These are phyloP conservation scores for Mucuna pruriens DNA, from an alignment of 306 rosid species.

Conservation along the genomic window DNA sequence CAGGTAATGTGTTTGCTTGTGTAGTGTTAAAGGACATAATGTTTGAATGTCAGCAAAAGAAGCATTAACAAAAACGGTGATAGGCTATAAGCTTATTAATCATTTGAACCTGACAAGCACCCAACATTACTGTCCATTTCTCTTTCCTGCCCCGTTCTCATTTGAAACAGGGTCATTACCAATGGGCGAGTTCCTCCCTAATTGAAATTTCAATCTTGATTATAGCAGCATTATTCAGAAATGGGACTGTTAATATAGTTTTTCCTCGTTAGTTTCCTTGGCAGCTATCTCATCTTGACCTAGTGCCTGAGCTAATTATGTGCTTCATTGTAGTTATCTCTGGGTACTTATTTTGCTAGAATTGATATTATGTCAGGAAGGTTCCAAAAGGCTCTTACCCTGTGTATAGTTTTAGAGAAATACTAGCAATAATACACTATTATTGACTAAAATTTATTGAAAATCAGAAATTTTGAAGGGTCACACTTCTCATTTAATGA, in stretches of 20 bases:
- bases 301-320: background rate
- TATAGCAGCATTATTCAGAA: background rate
- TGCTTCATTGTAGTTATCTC: background rate
- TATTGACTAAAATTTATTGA: too few relatives aligned
- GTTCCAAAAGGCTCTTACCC: background rate
- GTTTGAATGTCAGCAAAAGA: background rate
- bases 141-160: background rate
- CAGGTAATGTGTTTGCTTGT: slow-evolving; percentile 61
- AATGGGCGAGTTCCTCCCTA: background rate
- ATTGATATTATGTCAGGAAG: background rate
- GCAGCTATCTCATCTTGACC: background rate
- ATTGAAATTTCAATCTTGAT: background rate
- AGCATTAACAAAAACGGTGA: background rate
- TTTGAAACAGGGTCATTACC: background rate
- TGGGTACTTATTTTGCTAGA: background rate
- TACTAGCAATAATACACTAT: too few relatives aligned
- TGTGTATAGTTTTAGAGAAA: background rate
- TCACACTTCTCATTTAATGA: too few relatives aligned
- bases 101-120: background rate
- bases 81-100: background rate
- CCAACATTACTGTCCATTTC: background rate
- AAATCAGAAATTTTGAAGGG: too few relatives aligned
- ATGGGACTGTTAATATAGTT: background rate
- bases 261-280: background rate
- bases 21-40: background rate